A percentile compares a stretch with the other conserved stretches of the same genome.
phyloP scores from a whole-genome alignment of 2,329 filamentous ascomycete species.

The Torrubiella hemipterigena region DNA sequence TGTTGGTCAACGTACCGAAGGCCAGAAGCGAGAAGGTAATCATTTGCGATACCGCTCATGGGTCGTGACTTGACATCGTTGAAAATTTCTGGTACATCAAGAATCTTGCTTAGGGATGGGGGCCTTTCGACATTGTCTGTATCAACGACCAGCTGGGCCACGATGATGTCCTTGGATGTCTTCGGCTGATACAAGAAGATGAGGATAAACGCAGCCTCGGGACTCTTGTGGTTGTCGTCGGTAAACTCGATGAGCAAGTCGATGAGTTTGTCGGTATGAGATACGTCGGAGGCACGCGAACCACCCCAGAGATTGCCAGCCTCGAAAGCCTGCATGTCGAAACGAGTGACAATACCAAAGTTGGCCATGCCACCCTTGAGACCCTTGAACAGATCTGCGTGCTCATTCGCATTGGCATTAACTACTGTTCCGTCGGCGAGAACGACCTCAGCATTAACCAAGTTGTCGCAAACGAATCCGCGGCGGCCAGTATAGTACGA shows the following conservation, averaged over 20 bases:
- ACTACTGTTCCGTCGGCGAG: slow-evolving; percentile 28
- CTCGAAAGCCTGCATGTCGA: slow-evolving; percentile 19
- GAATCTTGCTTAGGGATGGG: slow-evolving; percentile 2
- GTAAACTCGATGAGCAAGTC: slow-evolving; percentile 8
- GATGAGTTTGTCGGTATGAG: slow-evolving; percentile 6
- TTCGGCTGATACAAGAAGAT: slow-evolving; percentile 10
- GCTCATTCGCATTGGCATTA: slow-evolving; percentile 23
- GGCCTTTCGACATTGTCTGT: slow-evolving; percentile 1
- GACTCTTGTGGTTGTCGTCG: slow-evolving; percentile 9
- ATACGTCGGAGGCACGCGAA: slow-evolving; percentile 7
- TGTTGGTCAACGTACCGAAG: slow-evolving; percentile 2
- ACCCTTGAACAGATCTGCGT: slow-evolving; percentile 32
- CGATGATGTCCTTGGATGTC: slow-evolving; percentile 7
- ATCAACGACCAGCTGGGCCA: slow-evolving; percentile 10
- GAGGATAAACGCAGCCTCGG: slow-evolving; percentile 10
- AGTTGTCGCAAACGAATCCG: slow-evolving; percentile 29
- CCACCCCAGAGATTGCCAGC: slow-evolving; percentile 5
- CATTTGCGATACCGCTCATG: slow-evolving; percentile 5
- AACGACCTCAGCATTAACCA: slow-evolving; percentile 30
- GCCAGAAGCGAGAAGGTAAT: slow-evolving; percentile 5
- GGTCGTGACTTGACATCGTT: slow-evolving; percentile 4
- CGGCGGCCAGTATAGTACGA: slow-evolving; percentile 20
- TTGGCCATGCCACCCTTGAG: slow-evolving; percentile 36
- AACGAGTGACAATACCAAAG: slow-evolving; percentile 25
- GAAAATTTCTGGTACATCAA: slow-evolving; percentile 2